Evolutionary conservation across 2,329 filamentous ascomycete genomes (phyloP).

Genomic region (Sclerotinia nivalis): DNA sequence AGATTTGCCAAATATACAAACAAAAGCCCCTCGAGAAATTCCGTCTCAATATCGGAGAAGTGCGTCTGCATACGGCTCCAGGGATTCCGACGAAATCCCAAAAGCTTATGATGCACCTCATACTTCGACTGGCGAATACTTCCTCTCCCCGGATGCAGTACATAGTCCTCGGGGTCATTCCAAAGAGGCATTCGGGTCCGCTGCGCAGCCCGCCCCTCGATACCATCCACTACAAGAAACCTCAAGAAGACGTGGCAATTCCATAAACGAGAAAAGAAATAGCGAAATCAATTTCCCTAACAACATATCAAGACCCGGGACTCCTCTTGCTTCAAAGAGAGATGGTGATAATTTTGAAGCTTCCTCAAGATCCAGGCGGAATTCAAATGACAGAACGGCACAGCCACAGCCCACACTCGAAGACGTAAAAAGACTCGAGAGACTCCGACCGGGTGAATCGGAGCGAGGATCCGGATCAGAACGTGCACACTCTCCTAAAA

Average conservation of each 20-base stretch:
- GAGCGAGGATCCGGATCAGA: slow-evolving; percentile 28
- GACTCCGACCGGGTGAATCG: slow-evolving; percentile 29
- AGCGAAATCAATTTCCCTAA: slow-evolving; percentile 28
- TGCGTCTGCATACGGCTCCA: slow-evolving; percentile 34
- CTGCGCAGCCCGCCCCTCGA: slow-evolving; percentile 42
- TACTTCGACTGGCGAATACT: slow-evolving; percentile 42
- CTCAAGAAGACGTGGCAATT: slow-evolving; percentile 36
- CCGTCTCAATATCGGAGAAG: slow-evolving; percentile 39
- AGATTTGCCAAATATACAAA: slow-evolving; percentile 40
- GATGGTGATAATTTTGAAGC: slow-evolving; percentile 30
- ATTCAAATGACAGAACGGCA: slow-evolving; percentile 34
- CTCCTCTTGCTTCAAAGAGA: slow-evolving; percentile 31
- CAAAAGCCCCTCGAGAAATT: slow-evolving; percentile 39
- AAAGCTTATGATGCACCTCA: slow-evolving; percentile 39
- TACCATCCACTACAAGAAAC: slow-evolving; percentile 41
- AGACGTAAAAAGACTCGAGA: slow-evolving; percentile 28
- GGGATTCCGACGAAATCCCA: slow-evolving; percentile 30
- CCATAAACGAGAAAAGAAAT: slow-evolving; percentile 37
- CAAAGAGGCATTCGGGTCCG: slow-evolving; percentile 31
- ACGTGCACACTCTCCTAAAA: slow-evolving; percentile 31
- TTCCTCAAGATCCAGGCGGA: slow-evolving; percentile 27
- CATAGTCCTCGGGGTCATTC: slow-evolving; percentile 18
- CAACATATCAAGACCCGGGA: slow-evolving; percentile 29
- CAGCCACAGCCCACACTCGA: slow-evolving; percentile 36
- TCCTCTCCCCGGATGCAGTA: slow-evolving; percentile 51